These are phyloP conservation scores for Zoysia matrella DNA, from an alignment of 202 grass and related monocot species.

Conservation along the genomic window DNA sequence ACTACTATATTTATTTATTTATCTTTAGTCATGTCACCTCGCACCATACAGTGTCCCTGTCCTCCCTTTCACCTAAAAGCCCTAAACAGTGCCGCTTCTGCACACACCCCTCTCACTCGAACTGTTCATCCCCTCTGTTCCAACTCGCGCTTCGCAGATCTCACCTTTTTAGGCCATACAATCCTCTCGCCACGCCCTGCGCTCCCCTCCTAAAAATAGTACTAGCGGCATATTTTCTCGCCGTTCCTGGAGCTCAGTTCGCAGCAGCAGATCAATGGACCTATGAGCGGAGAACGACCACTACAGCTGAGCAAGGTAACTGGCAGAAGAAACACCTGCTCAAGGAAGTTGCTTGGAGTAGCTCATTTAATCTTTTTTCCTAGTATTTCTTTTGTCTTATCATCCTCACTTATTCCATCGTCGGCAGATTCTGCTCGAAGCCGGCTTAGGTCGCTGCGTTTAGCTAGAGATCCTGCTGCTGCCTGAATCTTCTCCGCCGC, in stretches of 20 bases:
- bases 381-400: neutral
- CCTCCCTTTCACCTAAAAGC: slow-evolving; percentile 48
- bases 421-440: slow-evolving; percentile 31
- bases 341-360: neutral
- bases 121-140: slow-evolving; percentile 23
- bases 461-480: slow-evolving; percentile 10
- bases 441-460: neutral
- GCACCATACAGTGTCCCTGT: slow-evolving; percentile 33
- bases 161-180: slow-evolving; percentile 63
- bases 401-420: neutral
- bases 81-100: slow-evolving; percentile 42
- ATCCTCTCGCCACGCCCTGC: slow-evolving; percentile 25
- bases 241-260: neutral
- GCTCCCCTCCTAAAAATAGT: slow-evolving; percentile 50
- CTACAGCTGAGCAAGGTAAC: slow-evolving; percentile 25
- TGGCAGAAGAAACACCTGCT: neutral
- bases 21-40: slow-evolving; percentile 62
- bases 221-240: slow-evolving; percentile 11
- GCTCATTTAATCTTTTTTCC: neutral
- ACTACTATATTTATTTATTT: neutral
- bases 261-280: slow-evolving; percentile 25
- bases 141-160: slow-evolving; percentile 41
- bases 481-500: slow-evolving; percentile 22
- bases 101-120: neutral
- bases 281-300: slow-evolving; percentile 37